A percentile compares a stretch with the other conserved stretches of the same genome.
These are phyloP conservation scores for Ceratobasidium sp. DNA, from an alignment of 1,284 basidiomycete species.

Conservation along the genomic window DNA sequence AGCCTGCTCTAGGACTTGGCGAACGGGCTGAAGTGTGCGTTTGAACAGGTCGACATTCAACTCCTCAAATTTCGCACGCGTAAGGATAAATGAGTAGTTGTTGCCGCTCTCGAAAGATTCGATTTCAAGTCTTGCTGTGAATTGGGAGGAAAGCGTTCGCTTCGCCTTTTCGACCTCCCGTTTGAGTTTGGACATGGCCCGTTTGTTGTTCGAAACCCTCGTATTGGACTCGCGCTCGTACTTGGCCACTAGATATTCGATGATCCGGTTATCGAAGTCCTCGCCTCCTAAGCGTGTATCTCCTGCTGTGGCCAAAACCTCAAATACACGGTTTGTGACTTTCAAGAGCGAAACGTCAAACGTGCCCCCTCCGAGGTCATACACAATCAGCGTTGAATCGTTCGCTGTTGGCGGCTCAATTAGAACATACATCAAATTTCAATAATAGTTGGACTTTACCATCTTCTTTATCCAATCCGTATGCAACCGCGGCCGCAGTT, in stretches of 20 bases:
- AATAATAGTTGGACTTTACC: no score
- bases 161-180: conserved; percentile 73
- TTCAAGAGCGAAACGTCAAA: conserved; percentile 99
- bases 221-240: conserved; percentile 65
- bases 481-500: conserved; percentile 69
- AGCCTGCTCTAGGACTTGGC: conserved; percentile 71
- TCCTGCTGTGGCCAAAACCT: conserved; percentile 81
- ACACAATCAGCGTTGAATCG: no score
- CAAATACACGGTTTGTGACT: conserved; percentile 97
- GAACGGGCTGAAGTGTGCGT: conserved; percentile 73
- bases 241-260: conserved; percentile 65
- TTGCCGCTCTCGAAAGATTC: conserved; percentile 71
- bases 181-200: conserved; percentile 71
- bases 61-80: conserved; percentile 72
- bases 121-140: conserved; percentile 70
- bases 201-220: conserved; percentile 66
- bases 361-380: conserved; percentile 71
- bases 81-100: conserved; percentile 69
- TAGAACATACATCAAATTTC: no score
- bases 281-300: conserved; percentile 74
- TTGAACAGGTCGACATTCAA: conserved; percentile 73
- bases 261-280: conserved; percentile 71
- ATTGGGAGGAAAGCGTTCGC: conserved; percentile 69
- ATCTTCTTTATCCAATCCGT: conserved; percentile 69
- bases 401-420: no score